These are phyloP conservation scores for Drechslera avenae DNA, from an alignment of 2,329 filamentous ascomycete genomes.

Conservation along the genomic window DNA sequence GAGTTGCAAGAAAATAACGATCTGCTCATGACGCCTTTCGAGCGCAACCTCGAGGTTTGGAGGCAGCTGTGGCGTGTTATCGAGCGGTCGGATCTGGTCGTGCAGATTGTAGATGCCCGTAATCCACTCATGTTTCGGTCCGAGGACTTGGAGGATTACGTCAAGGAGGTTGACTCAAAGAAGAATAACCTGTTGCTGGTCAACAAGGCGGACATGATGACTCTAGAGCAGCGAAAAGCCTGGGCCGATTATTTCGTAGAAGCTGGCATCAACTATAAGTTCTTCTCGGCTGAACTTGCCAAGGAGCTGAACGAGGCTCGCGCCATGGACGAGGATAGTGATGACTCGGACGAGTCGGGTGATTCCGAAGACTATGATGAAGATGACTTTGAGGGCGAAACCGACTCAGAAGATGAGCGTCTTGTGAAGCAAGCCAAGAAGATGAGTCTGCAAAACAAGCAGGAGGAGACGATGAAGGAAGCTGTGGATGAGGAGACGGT, in stretches of 20 bases:
- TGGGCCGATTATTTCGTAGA: slow-evolving; percentile 89
- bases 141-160: slow-evolving; percentile 90
- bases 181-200: slow-evolving; percentile 93
- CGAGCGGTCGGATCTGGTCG: slow-evolving; percentile 90
- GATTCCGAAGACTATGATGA: slow-evolving; percentile 47
- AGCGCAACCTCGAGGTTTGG: slow-evolving; percentile 97
- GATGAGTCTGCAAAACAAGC: slow-evolving; percentile 52
- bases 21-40: slow-evolving; percentile 95
- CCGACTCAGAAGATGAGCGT: slow-evolving; percentile 57
- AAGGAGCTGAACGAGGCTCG: slow-evolving; percentile 84
- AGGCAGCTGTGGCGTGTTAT: slow-evolving; percentile 97
- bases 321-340: slow-evolving; percentile 59
- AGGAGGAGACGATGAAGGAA: slow-evolving; percentile 49
- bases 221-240: slow-evolving; percentile 73
- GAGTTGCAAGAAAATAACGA: slow-evolving; percentile 94
- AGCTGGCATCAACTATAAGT: slow-evolving; percentile 84
- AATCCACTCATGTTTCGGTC: slow-evolving; percentile 94
- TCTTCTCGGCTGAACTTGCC: slow-evolving; percentile 92
- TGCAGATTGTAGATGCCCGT: slow-evolving; percentile 97
- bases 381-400: slow-evolving; percentile 51
- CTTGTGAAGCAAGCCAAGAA: slow-evolving; percentile 53
- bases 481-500: slow-evolving; percentile 47
- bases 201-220: slow-evolving; percentile 99
- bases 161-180: slow-evolving; percentile 85
- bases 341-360: slow-evolving; percentile 33